These are phyloP conservation scores for Starmerella stellata DNA, from an alignment of 805 yeast species.

Conservation along the genomic window DNA sequence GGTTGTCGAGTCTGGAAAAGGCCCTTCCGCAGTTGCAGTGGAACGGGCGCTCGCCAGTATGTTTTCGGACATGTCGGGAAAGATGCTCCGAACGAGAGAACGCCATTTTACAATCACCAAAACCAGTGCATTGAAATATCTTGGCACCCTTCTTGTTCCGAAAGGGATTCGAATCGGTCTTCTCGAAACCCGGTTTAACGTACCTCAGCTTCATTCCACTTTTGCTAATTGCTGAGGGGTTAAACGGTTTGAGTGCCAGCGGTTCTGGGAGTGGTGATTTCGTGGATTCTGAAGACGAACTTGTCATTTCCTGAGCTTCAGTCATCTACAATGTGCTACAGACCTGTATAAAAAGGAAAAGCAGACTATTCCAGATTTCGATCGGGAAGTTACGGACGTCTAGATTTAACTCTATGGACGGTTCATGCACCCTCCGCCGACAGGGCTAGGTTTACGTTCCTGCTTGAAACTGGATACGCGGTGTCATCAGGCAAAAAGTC, in stretches of 20 bases:
- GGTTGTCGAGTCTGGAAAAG: constrained; percentile 70
- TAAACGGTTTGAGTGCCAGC: too few species aligned
- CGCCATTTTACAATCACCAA: constrained; percentile 70
- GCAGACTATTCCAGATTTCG: too few species aligned
- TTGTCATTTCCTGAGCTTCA: too few species aligned
- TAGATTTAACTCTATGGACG: background rate
- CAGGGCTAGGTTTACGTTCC: background rate
- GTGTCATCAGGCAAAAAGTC: background rate
- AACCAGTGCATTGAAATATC: constrained; percentile 71
- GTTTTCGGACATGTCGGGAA: constrained; percentile 81
- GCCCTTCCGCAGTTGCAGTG: constrained; percentile 61
- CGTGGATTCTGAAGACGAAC: too few species aligned
- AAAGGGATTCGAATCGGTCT: background rate
- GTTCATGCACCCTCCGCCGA: background rate
- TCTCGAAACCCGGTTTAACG: background rate
- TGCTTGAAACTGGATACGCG: background rate
- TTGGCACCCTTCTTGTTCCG: constrained; percentile 20
- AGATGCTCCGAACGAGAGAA: constrained; percentile 83
- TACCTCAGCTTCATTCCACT: background rate
- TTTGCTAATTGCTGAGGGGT: background rate
- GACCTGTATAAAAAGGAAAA: too few species aligned
- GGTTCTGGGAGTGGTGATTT: too few species aligned
- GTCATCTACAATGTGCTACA: too few species aligned
- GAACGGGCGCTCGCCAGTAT: constrained; percentile 88
- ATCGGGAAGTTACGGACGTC: background rate